Evolutionary conservation across 345 rosid species (phyloP).

Genomic region (Linum tenue): DNA sequence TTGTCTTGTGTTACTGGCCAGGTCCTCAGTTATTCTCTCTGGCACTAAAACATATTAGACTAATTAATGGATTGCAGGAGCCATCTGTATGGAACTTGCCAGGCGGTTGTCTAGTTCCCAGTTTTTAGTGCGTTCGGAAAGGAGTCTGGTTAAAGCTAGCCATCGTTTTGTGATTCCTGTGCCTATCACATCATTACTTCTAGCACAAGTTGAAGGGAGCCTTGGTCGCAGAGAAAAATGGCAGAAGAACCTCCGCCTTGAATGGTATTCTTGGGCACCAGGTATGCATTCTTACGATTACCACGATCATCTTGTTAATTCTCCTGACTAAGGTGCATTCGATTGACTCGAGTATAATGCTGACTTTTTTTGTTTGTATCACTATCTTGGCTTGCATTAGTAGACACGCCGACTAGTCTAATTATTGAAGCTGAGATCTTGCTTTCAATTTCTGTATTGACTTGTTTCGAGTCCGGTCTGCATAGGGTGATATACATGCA

Average conservation of each 20-base stretch:
- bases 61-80: constrained; percentile 35
- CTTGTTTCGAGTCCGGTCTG: not conserved
- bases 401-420: too few species aligned
- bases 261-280: constrained; percentile 95
- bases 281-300: constrained; percentile 26
- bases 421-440: not conserved
- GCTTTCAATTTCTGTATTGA: not conserved
- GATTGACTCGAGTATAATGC: not conserved
- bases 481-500: not conserved
- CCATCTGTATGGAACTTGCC: constrained; percentile 63
- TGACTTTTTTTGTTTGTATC: not conserved
- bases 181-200: constrained; percentile 58
- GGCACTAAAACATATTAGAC: not conserved
- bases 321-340: not conserved
- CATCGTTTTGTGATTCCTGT: constrained; percentile 33
- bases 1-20: not conserved
- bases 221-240: constrained; percentile 63
- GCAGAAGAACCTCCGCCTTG: constrained; percentile 66
- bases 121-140: constrained; percentile 49
- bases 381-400: not conserved
- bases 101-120: constrained; percentile 41
- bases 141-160: constrained; percentile 55
- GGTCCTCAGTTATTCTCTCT: not conserved
- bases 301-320: not conserved
- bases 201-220: constrained; percentile 92